Conservation (phyloP, 148 eudicot species). For the Agrostemma githago region DNA sequence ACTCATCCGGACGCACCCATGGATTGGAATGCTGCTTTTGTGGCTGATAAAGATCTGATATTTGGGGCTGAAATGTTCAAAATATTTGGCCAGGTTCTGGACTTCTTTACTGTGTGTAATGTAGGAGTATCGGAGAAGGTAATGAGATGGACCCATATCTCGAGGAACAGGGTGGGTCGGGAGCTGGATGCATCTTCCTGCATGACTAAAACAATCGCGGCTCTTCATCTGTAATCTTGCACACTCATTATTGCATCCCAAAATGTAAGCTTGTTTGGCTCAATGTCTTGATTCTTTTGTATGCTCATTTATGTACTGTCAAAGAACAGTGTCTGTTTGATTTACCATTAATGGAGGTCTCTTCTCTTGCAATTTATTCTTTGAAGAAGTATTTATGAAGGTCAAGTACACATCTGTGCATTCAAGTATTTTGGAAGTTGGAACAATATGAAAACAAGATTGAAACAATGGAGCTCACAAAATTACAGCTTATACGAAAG, state of each 20-base stretch:
- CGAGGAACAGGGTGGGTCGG: slow-evolving; percentile 59
- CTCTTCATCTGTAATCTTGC: slow-evolving; percentile 49
- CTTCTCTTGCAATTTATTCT: slow-evolving; percentile 1
- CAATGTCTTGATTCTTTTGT: slow-evolving; percentile 2
- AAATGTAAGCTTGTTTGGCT: slow-evolving; percentile 9
- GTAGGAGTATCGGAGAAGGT: slow-evolving; percentile 33
- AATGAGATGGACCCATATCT: slow-evolving; percentile 62
- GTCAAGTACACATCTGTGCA: not conserved
- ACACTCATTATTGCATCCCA: not conserved
- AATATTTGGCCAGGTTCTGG: slow-evolving; percentile 91
- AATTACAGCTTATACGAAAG: not conserved
- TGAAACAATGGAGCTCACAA: slow-evolving; percentile 18
- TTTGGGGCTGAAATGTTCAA: slow-evolving; percentile 97
- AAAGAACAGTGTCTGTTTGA: not conserved
- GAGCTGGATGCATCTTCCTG: slow-evolving; percentile 85
- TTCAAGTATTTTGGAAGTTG: not conserved
- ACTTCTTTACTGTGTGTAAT: slow-evolving; percentile 69
- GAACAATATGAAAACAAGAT: not conserved
- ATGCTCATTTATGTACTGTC: not conserved
- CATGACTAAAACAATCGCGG: slow-evolving; percentile 73
- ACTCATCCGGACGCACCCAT: slow-evolving; percentile 59
- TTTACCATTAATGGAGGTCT: not conserved
- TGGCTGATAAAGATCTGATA: slow-evolving; percentile 58
- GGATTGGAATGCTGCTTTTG: slow-evolving; percentile 95
- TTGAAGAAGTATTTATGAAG: not conserved